Percentiles rank a stretch among this genome's conserved stretches.
These are phyloP conservation scores for Metschnikowia cubensis DNA, from an alignment of 805 yeast genomes.

Conservation along the genomic window DNA sequence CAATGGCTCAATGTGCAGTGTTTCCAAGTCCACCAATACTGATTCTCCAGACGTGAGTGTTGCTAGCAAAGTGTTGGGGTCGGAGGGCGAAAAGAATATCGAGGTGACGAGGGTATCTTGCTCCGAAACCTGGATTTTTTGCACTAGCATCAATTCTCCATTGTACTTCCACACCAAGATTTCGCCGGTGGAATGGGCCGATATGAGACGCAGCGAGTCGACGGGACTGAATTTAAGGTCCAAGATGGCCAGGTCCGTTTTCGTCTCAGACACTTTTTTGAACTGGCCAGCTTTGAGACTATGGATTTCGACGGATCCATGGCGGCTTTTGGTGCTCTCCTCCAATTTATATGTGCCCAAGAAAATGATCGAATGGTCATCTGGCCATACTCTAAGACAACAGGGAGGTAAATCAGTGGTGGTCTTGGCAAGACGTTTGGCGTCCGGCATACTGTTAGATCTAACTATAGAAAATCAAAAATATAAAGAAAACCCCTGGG, in stretches of 20 bases:
- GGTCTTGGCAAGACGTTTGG: constrained; percentile 16
- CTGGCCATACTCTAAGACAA: constrained; percentile 59
- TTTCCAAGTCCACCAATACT: constrained; percentile 35
- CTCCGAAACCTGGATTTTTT: constrained; percentile 45
- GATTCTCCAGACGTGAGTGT: constrained; percentile 70
- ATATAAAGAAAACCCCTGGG: too few relatives aligned
- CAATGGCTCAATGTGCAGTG: constrained; percentile 20
- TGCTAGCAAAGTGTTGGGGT: constrained; percentile 38
- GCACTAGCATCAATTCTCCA: constrained; percentile 16
- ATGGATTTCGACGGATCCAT: constrained; percentile 56
- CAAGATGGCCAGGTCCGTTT: constrained; percentile 61
- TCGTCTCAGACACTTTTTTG: constrained; percentile 12
- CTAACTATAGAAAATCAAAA: too few relatives aligned
- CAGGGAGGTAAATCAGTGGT: constrained; percentile 77
- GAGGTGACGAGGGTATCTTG: constrained; percentile 57
- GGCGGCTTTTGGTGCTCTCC: constrained; percentile 48
- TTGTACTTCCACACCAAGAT: constrained; percentile 54
- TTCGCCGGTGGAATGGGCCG: constrained; percentile 82
- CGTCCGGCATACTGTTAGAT: constrained; percentile 4
- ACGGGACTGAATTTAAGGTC: constrained; percentile 69
- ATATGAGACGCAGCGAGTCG: constrained; percentile 44
- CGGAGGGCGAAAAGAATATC: constrained; percentile 49
- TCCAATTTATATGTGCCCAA: constrained; percentile 82
- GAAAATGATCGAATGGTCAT: constrained; percentile 44
- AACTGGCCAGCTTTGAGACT: constrained; percentile 19